These are phyloP conservation scores for Conticribra weissflogii DNA, from an alignment of 108 stramenopile genomes.

Conservation along the genomic window DNA sequence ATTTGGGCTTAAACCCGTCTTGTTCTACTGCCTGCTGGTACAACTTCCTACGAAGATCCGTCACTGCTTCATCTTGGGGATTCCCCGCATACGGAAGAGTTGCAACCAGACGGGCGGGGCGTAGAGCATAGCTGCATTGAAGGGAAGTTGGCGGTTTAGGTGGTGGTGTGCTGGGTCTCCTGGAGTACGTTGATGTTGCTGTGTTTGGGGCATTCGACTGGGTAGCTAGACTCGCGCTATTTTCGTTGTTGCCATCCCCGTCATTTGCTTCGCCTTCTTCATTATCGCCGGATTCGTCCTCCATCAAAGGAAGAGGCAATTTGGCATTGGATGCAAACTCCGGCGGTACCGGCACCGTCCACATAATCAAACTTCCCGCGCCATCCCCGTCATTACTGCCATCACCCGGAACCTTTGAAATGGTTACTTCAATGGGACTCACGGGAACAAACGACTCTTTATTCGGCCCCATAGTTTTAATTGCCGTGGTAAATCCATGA, in stretches of 20 bases:
- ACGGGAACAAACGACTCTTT: conserved; percentile 68
- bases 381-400: conserved; percentile 16
- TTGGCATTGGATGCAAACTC: conserved; percentile 57
- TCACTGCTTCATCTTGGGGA: conserved; percentile 77
- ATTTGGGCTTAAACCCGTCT: conserved; percentile 75
- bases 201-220: background rate
- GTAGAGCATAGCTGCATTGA: conserved; percentile 29
- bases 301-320: conserved; percentile 56
- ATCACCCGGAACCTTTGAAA: conserved; percentile 37
- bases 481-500: conserved; percentile 76
- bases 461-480: conserved; percentile 82
- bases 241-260: conserved; percentile 20
- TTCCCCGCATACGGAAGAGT: conserved; percentile 73
- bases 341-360: conserved; percentile 66
- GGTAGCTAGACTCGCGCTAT: background rate
- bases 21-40: conserved; percentile 69
- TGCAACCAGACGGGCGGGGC: conserved; percentile 65
- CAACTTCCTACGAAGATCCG: conserved; percentile 65
- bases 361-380: conserved; percentile 53
- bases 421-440: conserved; percentile 70
- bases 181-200: conserved; percentile 11
- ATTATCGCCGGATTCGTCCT: conserved; percentile 38
- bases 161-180: conserved; percentile 17
- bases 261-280: conserved; percentile 19
- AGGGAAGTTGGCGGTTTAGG: conserved; percentile 32